Base-by-base conservation (phyloP, 169 alveolate species). In the Plasmodium coatneyi region DNA sequence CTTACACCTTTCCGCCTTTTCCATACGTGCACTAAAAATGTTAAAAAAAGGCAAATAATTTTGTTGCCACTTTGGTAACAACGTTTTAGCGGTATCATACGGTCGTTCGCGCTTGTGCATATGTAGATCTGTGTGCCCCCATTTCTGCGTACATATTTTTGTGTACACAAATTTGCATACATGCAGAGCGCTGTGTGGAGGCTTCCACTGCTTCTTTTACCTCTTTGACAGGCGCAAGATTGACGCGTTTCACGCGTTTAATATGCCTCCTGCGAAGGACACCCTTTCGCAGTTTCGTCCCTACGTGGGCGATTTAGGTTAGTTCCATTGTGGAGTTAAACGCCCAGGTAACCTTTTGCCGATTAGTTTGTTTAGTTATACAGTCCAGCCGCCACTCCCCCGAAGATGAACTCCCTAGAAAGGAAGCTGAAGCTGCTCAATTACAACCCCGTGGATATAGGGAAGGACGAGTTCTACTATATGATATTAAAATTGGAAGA, bases 401-500 rank as follows among this genome's bases (percentile, higher is more conserved):
- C 3, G 30, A 14, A 72, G 25, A 87, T 87, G 93, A 87, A 78
- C 70, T 78, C 93, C 3, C 80, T 87, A 41, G 87, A 49, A 56
- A 87, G 82, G 80, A 87, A 87, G 56, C 80, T 87, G 22, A 80
- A 78, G 70, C 54, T 87, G 19, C 87, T 87, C 7, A 66, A 66
- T 39, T 87, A 78, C 71, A 71, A 76, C 32, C 46, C 66, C 43
- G n/a, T 43, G 22, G 89, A 87, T 32, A 56, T 87, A 39, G 71
- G 49, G 46, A 87, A 39, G 49, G 93, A 87, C 49, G 93, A 87
- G 70, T 87, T 87, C 49, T 87, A 56, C 71, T n/a, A 19, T 32
- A 78, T 87, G 66, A 79, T 87, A 56, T 49, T 87, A 78, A 87
- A 87, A 87, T 52, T 87, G 19, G 93, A 87, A 79, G 93, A 87